Evolutionary conservation across 441 rosid genomes (phyloP).

Genomic region (Kokia cookei): DNA sequence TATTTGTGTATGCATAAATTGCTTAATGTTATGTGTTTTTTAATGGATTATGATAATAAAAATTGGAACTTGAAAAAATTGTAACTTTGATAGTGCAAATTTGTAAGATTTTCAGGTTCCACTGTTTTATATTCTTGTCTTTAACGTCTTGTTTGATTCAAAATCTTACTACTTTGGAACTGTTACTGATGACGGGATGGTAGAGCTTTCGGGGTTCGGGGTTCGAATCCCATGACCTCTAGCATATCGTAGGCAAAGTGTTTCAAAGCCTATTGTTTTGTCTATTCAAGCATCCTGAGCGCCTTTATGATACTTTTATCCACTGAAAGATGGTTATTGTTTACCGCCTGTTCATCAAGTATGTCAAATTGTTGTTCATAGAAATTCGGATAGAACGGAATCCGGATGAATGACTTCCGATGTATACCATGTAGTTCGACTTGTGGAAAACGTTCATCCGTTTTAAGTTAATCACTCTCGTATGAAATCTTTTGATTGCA

Average conservation of each 20-base stretch:
- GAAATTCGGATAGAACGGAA: not conserved
- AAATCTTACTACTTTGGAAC: not conserved
- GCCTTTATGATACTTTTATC: no score
- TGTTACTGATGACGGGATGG: no score
- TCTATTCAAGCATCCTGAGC: no score
- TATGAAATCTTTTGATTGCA: not conserved
- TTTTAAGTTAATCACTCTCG: not conserved
- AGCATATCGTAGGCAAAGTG: no score
- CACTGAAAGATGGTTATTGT: not conserved
- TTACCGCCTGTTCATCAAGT: not conserved
- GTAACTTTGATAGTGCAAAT: not conserved
- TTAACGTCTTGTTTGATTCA: not conserved
- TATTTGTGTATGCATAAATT: no score
- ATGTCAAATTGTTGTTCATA: not conserved
- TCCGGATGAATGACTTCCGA: not conserved
- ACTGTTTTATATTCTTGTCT: not conserved
- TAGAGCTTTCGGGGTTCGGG: no score
- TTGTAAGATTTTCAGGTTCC: not conserved
- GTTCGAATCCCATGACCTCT: no score
- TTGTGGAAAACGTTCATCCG: not conserved
- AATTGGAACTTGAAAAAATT: not conserved
- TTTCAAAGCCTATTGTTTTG: no score
- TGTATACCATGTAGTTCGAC: not conserved
- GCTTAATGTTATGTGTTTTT: not conserved
- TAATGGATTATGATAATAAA: not conserved